Base-by-base conservation (phyloP, 345 rosid genomes). In the Zanthoxylum bungeanum region DNA sequence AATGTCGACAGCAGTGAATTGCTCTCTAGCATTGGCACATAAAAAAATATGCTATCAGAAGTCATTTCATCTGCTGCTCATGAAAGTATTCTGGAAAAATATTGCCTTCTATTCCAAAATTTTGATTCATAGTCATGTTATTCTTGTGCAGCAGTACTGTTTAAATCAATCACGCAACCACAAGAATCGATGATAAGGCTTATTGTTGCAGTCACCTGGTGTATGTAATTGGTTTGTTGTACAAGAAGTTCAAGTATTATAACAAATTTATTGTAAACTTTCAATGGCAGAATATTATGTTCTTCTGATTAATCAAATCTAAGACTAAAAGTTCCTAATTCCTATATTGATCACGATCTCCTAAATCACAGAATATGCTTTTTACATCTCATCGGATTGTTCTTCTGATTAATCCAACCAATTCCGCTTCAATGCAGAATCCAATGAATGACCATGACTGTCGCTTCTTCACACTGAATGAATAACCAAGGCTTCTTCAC, bases 1-100 rank as follows among this genome's bases (percentile, higher is more conserved):
- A 79, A 77, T 55, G 11, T 69, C 2, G 91, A 86, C 40, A 83
- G 80, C 79, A 78, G 76, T 9, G 87, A 89, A 65, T 68, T 89
- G 79, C 39, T 87, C 47, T 83, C 93, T 10, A 77, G 86, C 69
- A 46, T 78, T 62, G 75, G 83, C 77, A 60, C 80, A 72, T 87
- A 75, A 87, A 60, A 60, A 63, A 65, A 12, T 27, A 5, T 5
- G 8, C 21, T 16, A 28, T 34, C 22, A 61, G 4, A n/a, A 1
- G 34, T 37, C 73, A 5, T 64, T 37, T 36, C 33, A 68, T 64
- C 40, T 59, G n/a, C n/a, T n/a, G n/a, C n/a, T n/a, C n/a, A n/a
- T n/a, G n/a, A n/a, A n/a, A 42, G 52, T 47, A 53, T 42, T 64
- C n/a, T 22, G 19, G 17, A 34, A 42, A 68, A 53, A 37, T 42